Evolutionary conservation across 179 eudicot genomes (phyloP).

Genomic region (Beta lomatogona): DNA sequence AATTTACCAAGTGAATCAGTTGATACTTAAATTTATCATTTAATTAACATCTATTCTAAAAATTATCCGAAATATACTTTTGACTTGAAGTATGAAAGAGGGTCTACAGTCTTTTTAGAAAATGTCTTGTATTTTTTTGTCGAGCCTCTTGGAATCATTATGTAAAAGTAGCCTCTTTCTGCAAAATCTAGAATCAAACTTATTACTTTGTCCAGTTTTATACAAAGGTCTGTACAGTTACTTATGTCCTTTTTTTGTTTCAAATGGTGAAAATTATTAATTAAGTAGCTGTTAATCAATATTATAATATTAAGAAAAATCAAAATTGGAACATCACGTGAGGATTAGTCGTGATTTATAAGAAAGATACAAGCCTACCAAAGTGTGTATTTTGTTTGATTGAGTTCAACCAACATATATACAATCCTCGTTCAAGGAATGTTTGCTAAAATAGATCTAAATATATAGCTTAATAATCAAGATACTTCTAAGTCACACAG

Average conservation of each 20-base stretch:
- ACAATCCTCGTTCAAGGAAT: conserved; percentile 18
- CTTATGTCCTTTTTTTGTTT: not conserved
- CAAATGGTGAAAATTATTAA: not conserved
- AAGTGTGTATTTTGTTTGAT: conserved; percentile 16
- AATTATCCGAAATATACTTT: not conserved
- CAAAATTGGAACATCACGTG: conserved; percentile 32
- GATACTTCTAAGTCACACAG: conserved; percentile 10
- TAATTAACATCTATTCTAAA: not conserved
- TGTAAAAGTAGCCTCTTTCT: conserved; percentile 16
- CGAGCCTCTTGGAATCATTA: conserved; percentile 4
- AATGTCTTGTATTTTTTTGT: not conserved
- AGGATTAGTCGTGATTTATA: conserved; percentile 32
- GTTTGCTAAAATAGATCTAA: conserved; percentile 24
- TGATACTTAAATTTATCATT: not conserved
- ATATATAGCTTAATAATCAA: not conserved
- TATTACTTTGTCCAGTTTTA: conserved; percentile 23
- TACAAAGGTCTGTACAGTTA: conserved; percentile 21
- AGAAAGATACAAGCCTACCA: conserved; percentile 24
- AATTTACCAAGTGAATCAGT: not conserved
- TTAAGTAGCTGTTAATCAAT: not conserved
- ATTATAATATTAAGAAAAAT: not conserved
- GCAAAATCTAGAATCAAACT: conserved; percentile 20
- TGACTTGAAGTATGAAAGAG: not conserved
- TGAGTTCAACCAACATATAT: not conserved
- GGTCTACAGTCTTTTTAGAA: not conserved